Evolutionary conservation across 768 basidiomycete genomes (phyloP).

Genomic region (Guyanaporus albipodus): DNA sequence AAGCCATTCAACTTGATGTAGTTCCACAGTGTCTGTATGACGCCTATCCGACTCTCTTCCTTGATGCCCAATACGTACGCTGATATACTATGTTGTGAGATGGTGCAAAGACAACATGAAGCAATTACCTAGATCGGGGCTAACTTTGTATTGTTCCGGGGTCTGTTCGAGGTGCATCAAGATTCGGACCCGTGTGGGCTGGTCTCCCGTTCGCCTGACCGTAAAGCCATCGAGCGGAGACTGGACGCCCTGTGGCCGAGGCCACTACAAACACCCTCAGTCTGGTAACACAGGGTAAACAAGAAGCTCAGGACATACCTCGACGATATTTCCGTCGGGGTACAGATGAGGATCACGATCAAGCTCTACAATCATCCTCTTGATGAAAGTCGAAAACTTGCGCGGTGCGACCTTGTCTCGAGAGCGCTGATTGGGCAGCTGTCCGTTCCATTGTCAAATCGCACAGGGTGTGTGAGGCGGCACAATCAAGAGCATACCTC

Average conservation of each 20-base stretch:
- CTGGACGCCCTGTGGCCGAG: conserved; percentile 49
- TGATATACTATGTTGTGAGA: conserved; percentile 24
- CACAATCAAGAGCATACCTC: conserved; percentile 47
- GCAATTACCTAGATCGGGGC: conserved; percentile 62
- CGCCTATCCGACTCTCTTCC: conserved; percentile 78
- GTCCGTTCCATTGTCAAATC: not conserved
- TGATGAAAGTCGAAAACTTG: conserved; percentile 85
- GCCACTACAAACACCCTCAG: conserved; percentile 47
- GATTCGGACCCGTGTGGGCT: conserved; percentile 72
- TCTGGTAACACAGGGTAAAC: not conserved
- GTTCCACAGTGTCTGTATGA: conserved; percentile 85
- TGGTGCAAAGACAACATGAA: not conserved
- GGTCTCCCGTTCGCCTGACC: conserved; percentile 75
- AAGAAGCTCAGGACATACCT: conserved; percentile 45
- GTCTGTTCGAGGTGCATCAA: conserved; percentile 82
- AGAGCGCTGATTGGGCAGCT: conserved; percentile 60
- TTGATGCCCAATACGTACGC: conserved; percentile 70
- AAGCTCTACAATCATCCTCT: conserved; percentile 79
- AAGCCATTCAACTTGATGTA: conserved; percentile 83
- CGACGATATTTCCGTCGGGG: conserved; percentile 83
- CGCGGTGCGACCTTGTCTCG: conserved; percentile 59
- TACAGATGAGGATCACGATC: conserved; percentile 80
- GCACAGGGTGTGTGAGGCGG: not conserved
- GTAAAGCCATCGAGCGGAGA: conserved; percentile 83
- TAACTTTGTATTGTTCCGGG: conserved; percentile 81